Base-by-base conservation (phyloP, 352 stramenopile genomes). In the Pythium phragmitis region DNA sequence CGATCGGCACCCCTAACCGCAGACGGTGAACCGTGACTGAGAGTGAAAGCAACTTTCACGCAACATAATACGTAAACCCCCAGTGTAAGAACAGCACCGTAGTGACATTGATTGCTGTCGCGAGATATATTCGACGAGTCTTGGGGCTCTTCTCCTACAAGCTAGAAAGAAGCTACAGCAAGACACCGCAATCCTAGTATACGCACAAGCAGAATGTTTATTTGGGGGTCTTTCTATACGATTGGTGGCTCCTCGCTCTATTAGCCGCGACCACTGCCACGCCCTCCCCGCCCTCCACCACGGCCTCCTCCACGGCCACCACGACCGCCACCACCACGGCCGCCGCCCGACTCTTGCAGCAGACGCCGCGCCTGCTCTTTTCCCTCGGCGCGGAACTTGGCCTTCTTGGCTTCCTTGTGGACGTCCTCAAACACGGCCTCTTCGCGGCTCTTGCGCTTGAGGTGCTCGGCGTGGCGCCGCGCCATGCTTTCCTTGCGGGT, bases 401-500 rank as follows among this genome's bases (percentile, higher is more conserved):
- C 81, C 77, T 94, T 93, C 82, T 96, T 96, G 62, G 89, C 85
- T 13, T 86, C 87, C 46, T 77, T 77, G 61, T 94, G 85, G 26
- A 87, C 80, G 36, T 74, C 83, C 53, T 89, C 89, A 55, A 98
- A 96, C 56, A 91, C 76, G 58, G 91, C 93, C 41, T 98, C 91
- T 62, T 97, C 94, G 33, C 91, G 91, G 55, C 88, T 79, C 64
- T 97, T 94, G 67, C 97, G 88, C 83, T 99, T 99, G 13, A 85
- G 67, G 53, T 97, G 88, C 30, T 92, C 90, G 12, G 83, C 68
- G 34, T 91, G 95, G 3, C 91, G 79, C 66, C 92, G 74, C 14
- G 75, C 87, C 65, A 98, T 94, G 69, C 91, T 95, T n/a, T 88
- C 76, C 70, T 98, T 98, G 2, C 94, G 84, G 34, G 97, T 99